Percentiles rank a stretch among this genome's conserved stretches.
phyloP scores from a whole-genome alignment of 495 filamentous ascomycete genomes.

The Hypoxylon trugodes region DNA sequence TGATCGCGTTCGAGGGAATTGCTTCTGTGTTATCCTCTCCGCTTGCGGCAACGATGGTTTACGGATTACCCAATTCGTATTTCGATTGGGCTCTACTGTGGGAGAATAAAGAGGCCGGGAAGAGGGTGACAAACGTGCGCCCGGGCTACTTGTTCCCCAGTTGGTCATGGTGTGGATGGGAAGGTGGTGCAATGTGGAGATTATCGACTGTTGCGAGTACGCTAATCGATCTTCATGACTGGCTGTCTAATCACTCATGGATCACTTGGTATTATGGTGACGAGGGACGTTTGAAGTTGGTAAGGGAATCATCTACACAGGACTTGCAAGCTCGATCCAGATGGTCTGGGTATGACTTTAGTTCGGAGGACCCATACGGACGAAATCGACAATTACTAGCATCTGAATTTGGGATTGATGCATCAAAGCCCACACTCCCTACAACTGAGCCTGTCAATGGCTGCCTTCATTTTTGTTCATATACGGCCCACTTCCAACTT shows the following conservation, averaged over 20 bases:
- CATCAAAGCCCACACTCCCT: not conserved
- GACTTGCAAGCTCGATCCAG: not conserved
- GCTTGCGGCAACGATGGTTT: not conserved
- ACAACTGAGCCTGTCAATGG: not conserved
- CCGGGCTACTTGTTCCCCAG: no score
- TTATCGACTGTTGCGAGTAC: no score
- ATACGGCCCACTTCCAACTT: not conserved
- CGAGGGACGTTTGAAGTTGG: not conserved
- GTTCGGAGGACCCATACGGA: not conserved
- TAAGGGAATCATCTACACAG: not conserved
- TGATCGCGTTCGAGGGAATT: not conserved
- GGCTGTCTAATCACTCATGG: no score
- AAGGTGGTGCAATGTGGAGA: no score
- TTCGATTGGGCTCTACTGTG: not conserved
- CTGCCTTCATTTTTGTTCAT: not conserved
- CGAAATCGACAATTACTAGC: not conserved
- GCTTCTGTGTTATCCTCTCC: not conserved
- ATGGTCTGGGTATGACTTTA: not conserved
- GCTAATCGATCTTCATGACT: no score
- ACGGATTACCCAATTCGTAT: not conserved
- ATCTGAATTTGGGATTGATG: not conserved
- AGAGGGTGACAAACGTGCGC: no score
- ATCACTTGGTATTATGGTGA: not conserved
- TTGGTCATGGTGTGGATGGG: no score
- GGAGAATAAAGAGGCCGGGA: no score